These are phyloP conservation scores for Taxawa tesnikishii DNA, from an alignment of 2,329 filamentous ascomycete species.

Conservation along the genomic window DNA sequence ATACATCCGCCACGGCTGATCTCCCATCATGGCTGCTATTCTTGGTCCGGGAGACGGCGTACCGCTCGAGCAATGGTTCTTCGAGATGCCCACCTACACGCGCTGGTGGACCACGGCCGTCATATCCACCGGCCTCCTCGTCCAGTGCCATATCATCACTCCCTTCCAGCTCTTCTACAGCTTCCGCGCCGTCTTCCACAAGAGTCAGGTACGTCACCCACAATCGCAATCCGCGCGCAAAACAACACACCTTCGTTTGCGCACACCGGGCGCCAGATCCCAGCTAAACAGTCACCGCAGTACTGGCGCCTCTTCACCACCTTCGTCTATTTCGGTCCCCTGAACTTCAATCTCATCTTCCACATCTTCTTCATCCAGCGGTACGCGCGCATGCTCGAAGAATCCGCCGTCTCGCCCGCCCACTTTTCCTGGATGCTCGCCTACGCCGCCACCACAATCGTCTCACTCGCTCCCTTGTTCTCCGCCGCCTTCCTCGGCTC, in stretches of 20 bases:
- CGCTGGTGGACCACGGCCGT: conserved; percentile 95
- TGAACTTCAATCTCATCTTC: conserved; percentile 88
- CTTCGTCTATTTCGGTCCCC: conserved; percentile 93
- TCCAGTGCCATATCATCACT: conserved; percentile 85
- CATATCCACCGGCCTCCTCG: conserved; percentile 72
- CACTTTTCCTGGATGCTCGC: conserved; percentile 91
- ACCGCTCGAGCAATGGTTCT: conserved; percentile 95
- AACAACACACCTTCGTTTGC: too few relatives aligned
- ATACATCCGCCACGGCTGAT: too few relatives aligned
- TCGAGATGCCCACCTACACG: conserved; percentile 94
- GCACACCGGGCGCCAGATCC: neutral
- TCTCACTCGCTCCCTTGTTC: conserved; percentile 73
- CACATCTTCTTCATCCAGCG: conserved; percentile 97
- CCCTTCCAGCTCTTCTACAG: conserved; percentile 97
- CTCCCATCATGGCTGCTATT: conserved; percentile 33
- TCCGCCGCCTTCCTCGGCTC: conserved; percentile 92
- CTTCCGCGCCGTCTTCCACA: conserved; percentile 79
- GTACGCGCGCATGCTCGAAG: conserved; percentile 89
- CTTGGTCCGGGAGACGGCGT: conserved; percentile 36
- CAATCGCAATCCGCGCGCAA: neutral
- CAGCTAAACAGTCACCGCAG: conserved; percentile 31
- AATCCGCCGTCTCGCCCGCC: conserved; percentile 84
- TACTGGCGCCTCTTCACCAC: conserved; percentile 96
- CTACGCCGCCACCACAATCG: conserved; percentile 69
- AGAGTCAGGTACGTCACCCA: conserved; percentile 60